Percentiles rank a stretch among this genome's conserved stretches.
Conservation (phyloP, 2,329 filamentous ascomycete genomes). For the Ceratocystis huliohia region DNA sequence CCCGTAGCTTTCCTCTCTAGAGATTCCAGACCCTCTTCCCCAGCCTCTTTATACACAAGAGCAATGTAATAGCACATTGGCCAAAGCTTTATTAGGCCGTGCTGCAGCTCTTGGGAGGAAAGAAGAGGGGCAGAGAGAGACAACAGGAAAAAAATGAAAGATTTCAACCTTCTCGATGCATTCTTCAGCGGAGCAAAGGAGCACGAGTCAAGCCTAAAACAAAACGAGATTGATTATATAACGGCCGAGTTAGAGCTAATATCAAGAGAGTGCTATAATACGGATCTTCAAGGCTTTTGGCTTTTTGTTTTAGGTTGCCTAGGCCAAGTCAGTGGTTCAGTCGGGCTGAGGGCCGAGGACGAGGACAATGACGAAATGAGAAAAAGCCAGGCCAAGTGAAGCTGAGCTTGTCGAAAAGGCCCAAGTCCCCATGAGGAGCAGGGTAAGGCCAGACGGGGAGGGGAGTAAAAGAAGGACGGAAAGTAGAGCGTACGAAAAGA, state of each 20-base stretch:
- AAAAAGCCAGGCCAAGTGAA: not conserved
- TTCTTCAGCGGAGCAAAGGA: not conserved
- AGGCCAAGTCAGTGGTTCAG: not conserved
- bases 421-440: not conserved
- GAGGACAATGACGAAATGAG: not conserved
- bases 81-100: constrained; percentile 3
- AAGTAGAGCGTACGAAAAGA: not conserved
- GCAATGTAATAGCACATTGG: not conserved
- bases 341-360: not conserved
- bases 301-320: not conserved
- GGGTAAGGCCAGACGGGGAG: not conserved
- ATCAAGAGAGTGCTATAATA: not conserved
- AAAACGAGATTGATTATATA: not conserved
- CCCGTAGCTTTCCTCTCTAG: not conserved
- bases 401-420: not conserved
- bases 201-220: not conserved
- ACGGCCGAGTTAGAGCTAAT: not conserved
- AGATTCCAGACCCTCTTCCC: not conserved
- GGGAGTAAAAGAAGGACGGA: not conserved
- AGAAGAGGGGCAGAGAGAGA: not conserved
- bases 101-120: not conserved
- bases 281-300: not conserved
- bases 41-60: not conserved
- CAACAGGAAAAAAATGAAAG: not conserved
- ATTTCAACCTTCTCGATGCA: not conserved